These are phyloP conservation scores for Brassica hybrid DNA, from an alignment of 441 rosid genomes.

Conservation along the genomic window DNA sequence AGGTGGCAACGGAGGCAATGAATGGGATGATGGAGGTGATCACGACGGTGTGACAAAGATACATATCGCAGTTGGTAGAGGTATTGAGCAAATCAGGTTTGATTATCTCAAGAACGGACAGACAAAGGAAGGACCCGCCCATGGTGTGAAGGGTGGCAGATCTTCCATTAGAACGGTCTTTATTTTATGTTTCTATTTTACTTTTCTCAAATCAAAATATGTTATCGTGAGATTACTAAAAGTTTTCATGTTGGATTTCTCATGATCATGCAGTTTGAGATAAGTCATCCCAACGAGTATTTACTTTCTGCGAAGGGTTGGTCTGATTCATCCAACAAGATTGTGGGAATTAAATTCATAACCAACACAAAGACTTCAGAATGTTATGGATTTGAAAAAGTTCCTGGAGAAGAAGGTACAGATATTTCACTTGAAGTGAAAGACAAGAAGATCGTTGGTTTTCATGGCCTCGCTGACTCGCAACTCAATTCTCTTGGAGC, in stretches of 20 bases:
- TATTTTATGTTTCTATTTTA: not conserved
- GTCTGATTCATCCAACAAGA: slow-evolving; percentile 14
- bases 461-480: slow-evolving; percentile 24
- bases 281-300: slow-evolving; percentile 18
- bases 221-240: not conserved
- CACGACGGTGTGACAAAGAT: slow-evolving; percentile 33
- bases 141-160: slow-evolving; percentile 18
- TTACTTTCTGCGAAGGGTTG: slow-evolving; percentile 26
- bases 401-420: slow-evolving; percentile 9
- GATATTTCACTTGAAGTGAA: slow-evolving; percentile 30
- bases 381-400: not conserved
- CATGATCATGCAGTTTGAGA: slow-evolving; percentile 10
- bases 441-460: slow-evolving; percentile 37
- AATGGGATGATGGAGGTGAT: slow-evolving; percentile 35
- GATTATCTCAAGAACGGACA: slow-evolving; percentile 29
- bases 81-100: slow-evolving; percentile 1
- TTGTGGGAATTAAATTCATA: slow-evolving; percentile 25
- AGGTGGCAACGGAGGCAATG: slow-evolving; percentile 25
- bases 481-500: slow-evolving; percentile 36
- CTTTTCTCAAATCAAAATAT: not conserved
- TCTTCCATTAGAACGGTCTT: not conserved
- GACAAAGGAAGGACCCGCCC: not conserved
- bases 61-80: not conserved
- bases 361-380: slow-evolving; percentile 21
- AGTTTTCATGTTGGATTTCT: not conserved